Percentiles rank a stretch among this genome's conserved stretches.
These are phyloP conservation scores for Paramecium primaurelia DNA, from an alignment of 73 alveolate species.

Conservation along the genomic window DNA sequence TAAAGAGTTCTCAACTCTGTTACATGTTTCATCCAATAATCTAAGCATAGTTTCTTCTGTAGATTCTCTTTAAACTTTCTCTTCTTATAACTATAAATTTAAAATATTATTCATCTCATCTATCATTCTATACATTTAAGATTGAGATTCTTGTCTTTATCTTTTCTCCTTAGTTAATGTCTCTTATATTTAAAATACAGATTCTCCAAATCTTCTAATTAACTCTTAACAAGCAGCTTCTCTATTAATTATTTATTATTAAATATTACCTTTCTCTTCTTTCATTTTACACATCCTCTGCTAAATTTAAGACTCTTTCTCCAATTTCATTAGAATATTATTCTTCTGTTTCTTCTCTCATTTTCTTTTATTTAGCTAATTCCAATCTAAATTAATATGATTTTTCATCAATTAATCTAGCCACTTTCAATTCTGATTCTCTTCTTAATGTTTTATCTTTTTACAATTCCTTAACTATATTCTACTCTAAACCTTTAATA, in stretches of 20 bases:
- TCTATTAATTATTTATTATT: neutral
- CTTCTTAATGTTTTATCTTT: constrained; percentile 49
- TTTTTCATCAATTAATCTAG: constrained; percentile 73
- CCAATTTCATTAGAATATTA: constrained; percentile 38
- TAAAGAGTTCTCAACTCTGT: constrained; percentile 71
- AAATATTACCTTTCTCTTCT: constrained; percentile 67
- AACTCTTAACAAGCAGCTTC: constrained; percentile 48
- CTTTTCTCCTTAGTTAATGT: constrained; percentile 67
- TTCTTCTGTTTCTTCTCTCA: constrained; percentile 68
- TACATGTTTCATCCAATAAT: constrained; percentile 81
- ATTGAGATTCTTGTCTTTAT: constrained; percentile 70
- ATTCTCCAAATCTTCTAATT: constrained; percentile 63
- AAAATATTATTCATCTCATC: constrained; percentile 75
- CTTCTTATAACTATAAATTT: constrained; percentile 62
- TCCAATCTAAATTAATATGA: constrained; percentile 69
- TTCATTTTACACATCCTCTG: constrained; percentile 59
- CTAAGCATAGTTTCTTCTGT: constrained; percentile 75
- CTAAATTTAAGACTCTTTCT: neutral
- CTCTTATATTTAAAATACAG: constrained; percentile 72
- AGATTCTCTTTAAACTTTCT: constrained; percentile 67
- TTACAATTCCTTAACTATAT: neutral
- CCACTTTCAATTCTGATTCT: constrained; percentile 72
- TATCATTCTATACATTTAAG: constrained; percentile 70
- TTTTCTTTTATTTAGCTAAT: constrained; percentile 77
- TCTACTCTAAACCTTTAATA: neutral